Evolutionary conservation across 495 filamentous ascomycete genomes (phyloP).

Genomic region (Penicillium bovifimosum): DNA sequence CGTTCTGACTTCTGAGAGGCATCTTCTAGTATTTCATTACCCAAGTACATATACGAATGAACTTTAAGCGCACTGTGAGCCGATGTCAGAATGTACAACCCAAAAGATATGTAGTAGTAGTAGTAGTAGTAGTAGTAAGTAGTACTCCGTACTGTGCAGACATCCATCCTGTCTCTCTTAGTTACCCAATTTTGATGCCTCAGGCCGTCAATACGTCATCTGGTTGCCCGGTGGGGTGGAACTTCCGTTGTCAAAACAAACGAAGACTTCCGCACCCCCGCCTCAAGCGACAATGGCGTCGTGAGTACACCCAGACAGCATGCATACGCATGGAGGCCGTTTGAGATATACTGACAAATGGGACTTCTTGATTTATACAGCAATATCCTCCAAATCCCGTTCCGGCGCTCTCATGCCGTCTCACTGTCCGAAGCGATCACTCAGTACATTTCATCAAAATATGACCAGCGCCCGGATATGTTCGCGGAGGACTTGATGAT

Average conservation of each 20-base stretch:
- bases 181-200: constrained; percentile 13
- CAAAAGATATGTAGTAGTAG: background rate
- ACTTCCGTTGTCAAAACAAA: constrained; percentile 36
- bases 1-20: background rate
- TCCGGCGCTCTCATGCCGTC: constrained; percentile 74
- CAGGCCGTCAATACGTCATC: constrained; percentile 32
- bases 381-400: constrained; percentile 66
- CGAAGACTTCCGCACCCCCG: constrained; percentile 13
- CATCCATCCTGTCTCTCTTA: too few relatives aligned
- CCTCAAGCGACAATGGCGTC: constrained; percentile 36
- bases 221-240: constrained; percentile 33
- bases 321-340: background rate
- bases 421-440: constrained; percentile 77
- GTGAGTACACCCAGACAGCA: constrained; percentile 24
- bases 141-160: too few relatives aligned
- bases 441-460: constrained; percentile 96
- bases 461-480: constrained; percentile 99
- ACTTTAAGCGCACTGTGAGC: constrained; percentile 17
- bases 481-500: constrained; percentile 83
- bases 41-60: constrained; percentile 27
- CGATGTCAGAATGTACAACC: constrained; percentile 22
- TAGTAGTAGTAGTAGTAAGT: too few relatives aligned
- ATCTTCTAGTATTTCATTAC: constrained; percentile 6
- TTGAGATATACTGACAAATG: background rate
- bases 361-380: constrained; percentile 17